phyloP scores from a whole-genome alignment of 2,329 filamentous ascomycete genomes.

The Aureobasidium vineae region DNA sequence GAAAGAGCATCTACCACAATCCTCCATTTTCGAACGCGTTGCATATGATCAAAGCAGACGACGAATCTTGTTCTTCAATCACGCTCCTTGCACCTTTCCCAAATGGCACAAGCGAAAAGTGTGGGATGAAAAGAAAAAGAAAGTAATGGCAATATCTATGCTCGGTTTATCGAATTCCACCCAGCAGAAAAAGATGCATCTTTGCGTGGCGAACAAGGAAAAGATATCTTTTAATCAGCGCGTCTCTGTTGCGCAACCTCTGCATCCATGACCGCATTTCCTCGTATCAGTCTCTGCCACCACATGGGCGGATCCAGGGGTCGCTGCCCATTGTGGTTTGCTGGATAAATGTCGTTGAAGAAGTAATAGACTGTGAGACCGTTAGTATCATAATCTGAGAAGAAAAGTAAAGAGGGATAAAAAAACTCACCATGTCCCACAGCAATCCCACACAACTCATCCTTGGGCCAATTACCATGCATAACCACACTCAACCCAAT shows the following conservation, averaged over 20 bases:
- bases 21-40: too few relatives aligned
- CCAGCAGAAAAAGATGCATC: too few relatives aligned
- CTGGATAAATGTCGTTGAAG: constrained; percentile 94
- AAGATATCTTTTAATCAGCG: too few relatives aligned
- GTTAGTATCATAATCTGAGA: neutral
- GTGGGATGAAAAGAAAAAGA: too few relatives aligned
- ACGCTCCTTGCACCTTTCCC: too few relatives aligned
- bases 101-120: too few relatives aligned
- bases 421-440: constrained; percentile 69
- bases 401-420: neutral
- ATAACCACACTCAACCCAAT: constrained; percentile 91
- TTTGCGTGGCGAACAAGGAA: too few relatives aligned
- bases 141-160: too few relatives aligned
- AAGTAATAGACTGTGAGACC: constrained; percentile 77
- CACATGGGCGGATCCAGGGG: constrained; percentile 86
- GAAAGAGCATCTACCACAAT: too few relatives aligned
- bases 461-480: constrained; percentile 85
- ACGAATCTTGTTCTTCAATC: too few relatives aligned
- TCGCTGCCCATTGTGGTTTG: constrained; percentile 76
- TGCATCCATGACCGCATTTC: constrained; percentile 14
- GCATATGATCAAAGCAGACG: too few relatives aligned
- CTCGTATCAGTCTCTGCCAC: constrained; percentile 68
- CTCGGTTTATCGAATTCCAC: too few relatives aligned
- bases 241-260: constrained; percentile 1
- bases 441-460: constrained; percentile 92